Base-by-base conservation (phyloP, 257 asterid genomes). In the Sherardia arvensis region DNA sequence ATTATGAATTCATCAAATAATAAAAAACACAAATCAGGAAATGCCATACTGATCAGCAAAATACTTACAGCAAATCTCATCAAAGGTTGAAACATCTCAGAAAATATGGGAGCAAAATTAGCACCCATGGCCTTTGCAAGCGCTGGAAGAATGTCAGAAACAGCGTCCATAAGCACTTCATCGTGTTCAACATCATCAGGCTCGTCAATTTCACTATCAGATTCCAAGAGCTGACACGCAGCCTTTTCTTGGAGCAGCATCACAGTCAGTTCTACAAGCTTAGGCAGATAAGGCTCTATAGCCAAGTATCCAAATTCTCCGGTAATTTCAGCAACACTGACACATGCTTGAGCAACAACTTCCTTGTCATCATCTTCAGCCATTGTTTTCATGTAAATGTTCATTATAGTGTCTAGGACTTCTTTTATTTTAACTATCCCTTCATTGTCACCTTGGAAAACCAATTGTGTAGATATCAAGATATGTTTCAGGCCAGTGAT, bases 111-210 rank as follows among this genome's bases (percentile, higher is more conserved):
- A 64, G 97, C 90, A 79, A 93, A 93, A 43, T 90, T 91, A 69
- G 84, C 32, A 64, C 99, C 96, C 96, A 93, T 73, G 28, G 82
- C 94, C 84, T 81, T 90, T 28, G 99, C 95, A 75, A 84, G 84
- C 69, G 97, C 99, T 65, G 97, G 99, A 75, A 93, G 97, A 66
- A 93, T 88, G 62, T 93, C 99, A 25, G 96, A 90, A 77, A 93
- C 97, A 62, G 99, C 97, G 81, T 93, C 99, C 99, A 90, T 93
- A 62, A 93, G 99, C 73, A 93, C 95, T 80, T 93, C 99, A 69
- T 90, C 99, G 63, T 90, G 99, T 73, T 79, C 88, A 8, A 87
- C 59, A 69, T 90, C 96, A 51, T 93, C 97, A 62, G 20, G 20
- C 20, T 87, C 97, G 62, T 93, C 97, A 56, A 47, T 49, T 69